phyloP scores from a whole-genome alignment of 2,329 filamentous ascomycete species.

The Sphaceloma murrayae region DNA sequence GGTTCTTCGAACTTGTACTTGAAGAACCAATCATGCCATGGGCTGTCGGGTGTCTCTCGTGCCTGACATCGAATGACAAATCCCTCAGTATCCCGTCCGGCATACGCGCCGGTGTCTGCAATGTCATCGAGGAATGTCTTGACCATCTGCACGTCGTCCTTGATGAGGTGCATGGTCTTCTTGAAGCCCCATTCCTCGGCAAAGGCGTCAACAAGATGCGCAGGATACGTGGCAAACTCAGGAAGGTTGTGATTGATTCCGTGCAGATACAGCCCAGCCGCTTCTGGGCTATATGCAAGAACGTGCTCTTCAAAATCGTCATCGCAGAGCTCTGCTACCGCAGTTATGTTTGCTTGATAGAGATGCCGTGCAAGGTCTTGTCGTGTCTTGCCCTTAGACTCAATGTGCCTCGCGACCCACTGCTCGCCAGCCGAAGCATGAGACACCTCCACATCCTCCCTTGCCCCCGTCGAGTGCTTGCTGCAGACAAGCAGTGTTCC shows the following conservation, averaged over 20 bases:
- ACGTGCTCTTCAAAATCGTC: constrained; percentile 97
- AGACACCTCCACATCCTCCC: constrained; percentile 61
- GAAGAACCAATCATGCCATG: constrained; percentile 95
- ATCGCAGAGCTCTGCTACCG: constrained; percentile 92
- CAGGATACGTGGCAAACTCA: constrained; percentile 78
- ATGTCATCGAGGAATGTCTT: constrained; percentile 73
- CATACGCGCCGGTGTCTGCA: constrained; percentile 80
- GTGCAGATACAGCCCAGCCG: constrained; percentile 86
- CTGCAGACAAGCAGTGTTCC: constrained; percentile 91
- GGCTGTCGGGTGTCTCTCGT: constrained; percentile 42
- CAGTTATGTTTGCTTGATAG: constrained; percentile 74
- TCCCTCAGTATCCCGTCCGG: constrained; percentile 87
- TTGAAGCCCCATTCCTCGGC: constrained; percentile 86
- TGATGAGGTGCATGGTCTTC: constrained; percentile 70
- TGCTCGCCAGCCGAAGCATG: constrained; percentile 76
- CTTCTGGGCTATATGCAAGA: constrained; percentile 71
- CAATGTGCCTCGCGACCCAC: constrained; percentile 73
- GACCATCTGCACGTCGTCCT: constrained; percentile 64
- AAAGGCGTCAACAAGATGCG: constrained; percentile 74
- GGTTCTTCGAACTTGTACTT: constrained; percentile 99
- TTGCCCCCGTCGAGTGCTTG: constrained; percentile 86
- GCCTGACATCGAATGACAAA: constrained; percentile 88
- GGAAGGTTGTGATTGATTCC: constrained; percentile 95
- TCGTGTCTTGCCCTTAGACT: constrained; percentile 65
- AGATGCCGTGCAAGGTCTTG: constrained; percentile 68